phyloP scores from a whole-genome alignment of 768 basidiomycete genomes.

The Termitomyces sp. region DNA sequence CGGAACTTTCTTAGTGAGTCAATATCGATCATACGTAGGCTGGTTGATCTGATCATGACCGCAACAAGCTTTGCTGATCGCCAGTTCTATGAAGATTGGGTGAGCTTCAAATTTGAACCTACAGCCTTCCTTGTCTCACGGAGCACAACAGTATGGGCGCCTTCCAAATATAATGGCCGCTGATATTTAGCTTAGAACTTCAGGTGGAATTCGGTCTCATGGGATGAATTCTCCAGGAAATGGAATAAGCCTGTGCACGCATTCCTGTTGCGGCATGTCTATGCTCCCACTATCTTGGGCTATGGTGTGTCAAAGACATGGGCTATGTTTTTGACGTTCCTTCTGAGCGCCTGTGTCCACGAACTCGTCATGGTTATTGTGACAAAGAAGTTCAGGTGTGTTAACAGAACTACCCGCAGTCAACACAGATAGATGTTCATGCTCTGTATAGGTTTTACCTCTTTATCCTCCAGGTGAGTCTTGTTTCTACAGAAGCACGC shows the following conservation, averaged over 20 bases:
- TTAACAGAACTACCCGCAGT: background rate
- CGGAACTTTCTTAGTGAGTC: slow-evolving; percentile 81
- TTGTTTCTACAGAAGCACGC: background rate
- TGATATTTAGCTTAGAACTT: background rate
- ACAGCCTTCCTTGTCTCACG: background rate
- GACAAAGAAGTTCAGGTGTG: slow-evolving; percentile 83
- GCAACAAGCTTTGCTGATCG: slow-evolving; percentile 84
- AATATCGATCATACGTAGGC: background rate
- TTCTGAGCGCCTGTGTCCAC: slow-evolving; percentile 84
- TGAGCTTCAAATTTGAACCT: slow-evolving; percentile 21
- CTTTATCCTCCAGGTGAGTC: slow-evolving; percentile 63
- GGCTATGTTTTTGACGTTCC: slow-evolving; percentile 93
- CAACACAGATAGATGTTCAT: background rate
- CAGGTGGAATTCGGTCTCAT: slow-evolving; percentile 94
- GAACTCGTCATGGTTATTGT: slow-evolving; percentile 97
- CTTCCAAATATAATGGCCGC: background rate
- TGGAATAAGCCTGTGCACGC: slow-evolving; percentile 97
- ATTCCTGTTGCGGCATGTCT: slow-evolving; percentile 94
- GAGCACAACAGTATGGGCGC: slow-evolving; percentile 10
- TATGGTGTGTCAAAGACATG: slow-evolving; percentile 68
- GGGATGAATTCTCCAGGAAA: slow-evolving; percentile 96
- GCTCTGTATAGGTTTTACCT: slow-evolving; percentile 64
- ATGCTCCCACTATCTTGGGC: slow-evolving; percentile 78
- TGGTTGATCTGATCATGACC: background rate
- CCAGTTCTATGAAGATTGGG: slow-evolving; percentile 97